Evolutionary conservation across 805 yeast species (phyloP), one percentile per base, ranked within the genome.

Genomic region (Nakazawaea ernobii): DNA sequence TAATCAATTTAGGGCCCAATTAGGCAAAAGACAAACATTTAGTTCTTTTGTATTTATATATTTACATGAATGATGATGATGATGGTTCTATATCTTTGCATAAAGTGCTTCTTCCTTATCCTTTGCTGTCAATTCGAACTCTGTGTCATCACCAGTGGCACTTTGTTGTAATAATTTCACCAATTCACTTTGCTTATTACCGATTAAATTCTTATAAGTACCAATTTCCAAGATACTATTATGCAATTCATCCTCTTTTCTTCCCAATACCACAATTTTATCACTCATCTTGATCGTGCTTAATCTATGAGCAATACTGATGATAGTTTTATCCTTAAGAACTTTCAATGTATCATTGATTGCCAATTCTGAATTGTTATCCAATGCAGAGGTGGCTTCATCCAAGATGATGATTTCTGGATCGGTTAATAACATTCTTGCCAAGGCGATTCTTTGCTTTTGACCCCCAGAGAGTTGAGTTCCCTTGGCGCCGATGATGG

Each of bases 371-470:
- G 91, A 84, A 47, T 86, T 86, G 10, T 95, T 80, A 60, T 92
- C 98, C 44, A 92, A 69, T 0, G 97, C 97, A 32, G 96, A 86
- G 0, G 98, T 92, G 11, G 97, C 96, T 62, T 92, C 98, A 62
- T 92, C 98, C 49, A 92, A 67, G 30, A 92, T 80, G 49, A 92
- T 68, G n/a, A 92, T 74, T 6, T 83, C 74, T 2, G 98, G 97
- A 39, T 82, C 74, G 45, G 86, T 71, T 44, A 92, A 73, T 45
- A 92, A 72, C 0, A 97, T 88, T 51, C 98, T 74, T 1, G 97
- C 97, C 49, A 92, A 72, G 7, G 97, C 95, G 39, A 92, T 82
- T 55, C 98, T 71, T 63, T 92, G 98, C 67, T 86, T 87, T 63
- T 92, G 98, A 13, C 98, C 98, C 17, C 97, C 98, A 51, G 95